A percentile compares a stretch with the other conserved stretches of the same genome.
phyloP scores from a whole-genome alignment of 495 filamentous ascomycete species.

The Trichoderma asperelloides region DNA sequence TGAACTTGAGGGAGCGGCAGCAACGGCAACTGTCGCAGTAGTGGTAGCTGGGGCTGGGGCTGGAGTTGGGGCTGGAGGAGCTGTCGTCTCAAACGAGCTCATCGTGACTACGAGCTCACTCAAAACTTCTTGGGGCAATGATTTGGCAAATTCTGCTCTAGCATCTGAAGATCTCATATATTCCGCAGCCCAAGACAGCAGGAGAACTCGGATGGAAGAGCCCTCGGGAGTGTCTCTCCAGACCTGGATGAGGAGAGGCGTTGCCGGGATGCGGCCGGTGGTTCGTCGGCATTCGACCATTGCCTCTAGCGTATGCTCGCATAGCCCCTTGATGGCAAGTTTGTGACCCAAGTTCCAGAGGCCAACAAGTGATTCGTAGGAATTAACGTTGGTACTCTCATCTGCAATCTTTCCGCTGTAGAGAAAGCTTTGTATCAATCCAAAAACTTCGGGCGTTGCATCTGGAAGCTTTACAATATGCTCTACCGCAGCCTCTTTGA shows the following conservation, averaged over 20 bases:
- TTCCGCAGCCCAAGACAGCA: constrained; percentile 47
- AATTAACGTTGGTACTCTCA: constrained; percentile 27
- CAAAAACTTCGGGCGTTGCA: constrained; percentile 36
- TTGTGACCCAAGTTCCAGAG: constrained; percentile 44
- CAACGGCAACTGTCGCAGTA: constrained; percentile 8
- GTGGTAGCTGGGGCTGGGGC: constrained; percentile 12
- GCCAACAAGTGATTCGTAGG: constrained; percentile 40
- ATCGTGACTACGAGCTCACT: constrained; percentile 49
- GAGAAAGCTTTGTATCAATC: constrained; percentile 42
- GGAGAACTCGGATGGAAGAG: constrained; percentile 42
- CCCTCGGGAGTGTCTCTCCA: constrained; percentile 48
- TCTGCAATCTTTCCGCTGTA: constrained; percentile 39
- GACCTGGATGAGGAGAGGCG: constrained; percentile 42
- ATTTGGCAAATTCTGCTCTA: constrained; percentile 40
- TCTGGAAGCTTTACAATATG: constrained; percentile 38
- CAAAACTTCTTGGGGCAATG: constrained; percentile 45
- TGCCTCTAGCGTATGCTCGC: constrained; percentile 39
- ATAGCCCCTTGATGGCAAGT: constrained; percentile 43
- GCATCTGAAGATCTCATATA: constrained; percentile 43
- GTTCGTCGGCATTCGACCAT: constrained; percentile 41
- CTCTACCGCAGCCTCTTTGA: constrained; percentile 26
- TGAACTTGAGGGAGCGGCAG: background rate
- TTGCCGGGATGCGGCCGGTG: constrained; percentile 41
- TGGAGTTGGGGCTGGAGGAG: constrained; percentile 19
- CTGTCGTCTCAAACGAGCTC: constrained; percentile 31